A percentile compares a stretch with the other conserved stretches of the same genome.
These are phyloP conservation scores for Bryum argenteum DNA, from an alignment of 225 moss, liverwort and hornwort species.

Conservation along the genomic window DNA sequence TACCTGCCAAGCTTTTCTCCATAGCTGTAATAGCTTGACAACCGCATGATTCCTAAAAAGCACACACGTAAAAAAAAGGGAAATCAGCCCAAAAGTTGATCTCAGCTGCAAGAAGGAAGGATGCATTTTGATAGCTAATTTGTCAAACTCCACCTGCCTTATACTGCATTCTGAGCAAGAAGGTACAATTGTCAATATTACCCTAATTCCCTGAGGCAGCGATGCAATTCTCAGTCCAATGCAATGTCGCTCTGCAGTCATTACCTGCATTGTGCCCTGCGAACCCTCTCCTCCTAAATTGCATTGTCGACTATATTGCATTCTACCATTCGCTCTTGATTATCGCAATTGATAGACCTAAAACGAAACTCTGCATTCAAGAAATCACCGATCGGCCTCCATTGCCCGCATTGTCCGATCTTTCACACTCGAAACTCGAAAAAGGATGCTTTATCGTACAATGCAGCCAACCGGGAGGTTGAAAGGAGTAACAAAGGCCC, in stretches of 20 bases:
- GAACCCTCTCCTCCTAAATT: not conserved
- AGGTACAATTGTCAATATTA: not conserved
- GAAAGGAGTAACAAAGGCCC: not conserved
- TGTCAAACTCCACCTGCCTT: not conserved
- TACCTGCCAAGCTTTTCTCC: conserved; percentile 44
- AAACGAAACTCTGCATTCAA: conserved; percentile 2
- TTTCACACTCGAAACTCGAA: not conserved
- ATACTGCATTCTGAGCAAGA: conserved; percentile 9
- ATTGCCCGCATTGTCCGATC: conserved; percentile 7
- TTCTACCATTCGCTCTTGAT: conserved; percentile 3
- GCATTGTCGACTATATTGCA: conserved; percentile 1
- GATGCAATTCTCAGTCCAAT: not conserved
- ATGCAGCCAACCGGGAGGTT: conserved; percentile 1
- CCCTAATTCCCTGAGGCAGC: not conserved
- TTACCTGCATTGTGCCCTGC: not conserved
- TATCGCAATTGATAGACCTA: conserved; percentile 27
- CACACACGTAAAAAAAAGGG: not conserved
- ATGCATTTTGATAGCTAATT: not conserved
- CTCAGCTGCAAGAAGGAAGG: not conserved
- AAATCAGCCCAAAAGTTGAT: not conserved
- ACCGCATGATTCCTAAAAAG: conserved; percentile 34
- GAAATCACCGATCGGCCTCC: conserved; percentile 12
- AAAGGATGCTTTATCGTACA: not conserved
- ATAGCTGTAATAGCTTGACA: conserved; percentile 32
- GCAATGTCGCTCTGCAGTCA: not conserved